Conservation (phyloP, 2,329 filamentous ascomycete genomes). For the Aspergillus sclerotialis region DNA sequence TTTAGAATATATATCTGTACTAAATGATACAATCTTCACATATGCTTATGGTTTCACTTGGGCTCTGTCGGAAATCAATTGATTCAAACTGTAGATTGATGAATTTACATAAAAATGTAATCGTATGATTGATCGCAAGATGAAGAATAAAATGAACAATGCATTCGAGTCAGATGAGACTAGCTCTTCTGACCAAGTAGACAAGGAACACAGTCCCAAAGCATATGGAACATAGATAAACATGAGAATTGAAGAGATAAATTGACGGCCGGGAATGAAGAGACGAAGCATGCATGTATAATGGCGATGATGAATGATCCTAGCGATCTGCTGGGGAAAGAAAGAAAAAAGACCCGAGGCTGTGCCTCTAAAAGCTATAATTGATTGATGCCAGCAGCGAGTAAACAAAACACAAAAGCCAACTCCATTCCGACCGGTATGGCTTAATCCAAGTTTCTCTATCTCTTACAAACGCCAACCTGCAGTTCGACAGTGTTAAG, state of each 20-base stretch:
- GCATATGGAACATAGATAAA: constrained; percentile 2
- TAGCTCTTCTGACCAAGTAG: neutral
- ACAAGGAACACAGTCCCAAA: neutral
- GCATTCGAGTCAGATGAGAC: neutral
- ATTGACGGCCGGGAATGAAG: constrained; percentile 5
- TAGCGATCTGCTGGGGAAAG: no score
- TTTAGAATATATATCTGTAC: constrained; percentile 11
- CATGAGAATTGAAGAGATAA: constrained; percentile 4
- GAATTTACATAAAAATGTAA: neutral
- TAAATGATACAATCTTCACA: constrained; percentile 11
- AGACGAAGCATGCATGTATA: neutral
- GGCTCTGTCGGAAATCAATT: no score
- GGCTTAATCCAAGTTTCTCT: constrained; percentile 7
- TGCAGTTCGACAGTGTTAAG: constrained; percentile 1
- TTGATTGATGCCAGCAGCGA: no score
- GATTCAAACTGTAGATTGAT: no score
- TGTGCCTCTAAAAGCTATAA: no score
- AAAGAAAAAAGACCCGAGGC: constrained; percentile 8
- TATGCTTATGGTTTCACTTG: no score
- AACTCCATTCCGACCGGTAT: constrained; percentile 5
- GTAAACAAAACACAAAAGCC: constrained; percentile 9
- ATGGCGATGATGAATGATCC: constrained; percentile 1
- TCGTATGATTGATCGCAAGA: neutral
- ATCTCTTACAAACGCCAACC: constrained; percentile 8
- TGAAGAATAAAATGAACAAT: constrained; percentile 1